Base-by-base conservation (phyloP, 768 basidiomycete species). In the Hypsizygus marmoreus region DNA sequence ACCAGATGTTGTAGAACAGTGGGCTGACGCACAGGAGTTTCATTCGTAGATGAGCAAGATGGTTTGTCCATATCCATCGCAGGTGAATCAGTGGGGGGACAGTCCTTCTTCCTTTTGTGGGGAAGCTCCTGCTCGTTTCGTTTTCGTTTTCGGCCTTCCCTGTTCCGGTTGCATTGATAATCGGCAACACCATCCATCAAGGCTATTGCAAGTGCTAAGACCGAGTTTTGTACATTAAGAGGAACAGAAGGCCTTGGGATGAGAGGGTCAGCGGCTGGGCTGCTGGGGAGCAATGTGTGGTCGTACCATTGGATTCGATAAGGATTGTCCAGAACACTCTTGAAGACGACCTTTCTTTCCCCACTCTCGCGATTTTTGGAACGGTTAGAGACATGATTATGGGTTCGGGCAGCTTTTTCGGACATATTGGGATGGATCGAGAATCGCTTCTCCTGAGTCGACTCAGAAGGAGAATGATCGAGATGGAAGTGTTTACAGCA, bases 321-420 rank as follows among this genome's bases (percentile, higher is more conserved):
- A 2, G 90, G 90, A 48, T 79, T 91, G 40, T 84, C 82, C 17
- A 92, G 67, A 0, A 85, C 83, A 47, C 79, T 75, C 53, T 81
- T 90, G 68, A 81, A 90, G 0, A 84, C 79, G 1, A 71, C 66
- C 56, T 83, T 91, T 35, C 73, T 78, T 17, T 89, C 86, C 33
- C 61, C 63, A 13, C 41, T 51, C 25, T 70, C 66, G 41, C 70
- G 69, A 16, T 66, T 61, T 52, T 72, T 82, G 22, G 77, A 79
- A 31, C 88, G 81, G 55, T 86, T 87, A 0, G 88, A 87, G 10
- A 65, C 63, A 49, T 84, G 78, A 5, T 68, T 76, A 49, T 86
- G 76, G 1, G 71, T 69, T 23, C 74, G 75, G 22, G 76, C 86
- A 13, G 66, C 60, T 43, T 72, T 75, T 25, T 74, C 69, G 1